phyloP scores from a whole-genome alignment of 805 yeast genomes.

The Yarrowia sp. region DNA sequence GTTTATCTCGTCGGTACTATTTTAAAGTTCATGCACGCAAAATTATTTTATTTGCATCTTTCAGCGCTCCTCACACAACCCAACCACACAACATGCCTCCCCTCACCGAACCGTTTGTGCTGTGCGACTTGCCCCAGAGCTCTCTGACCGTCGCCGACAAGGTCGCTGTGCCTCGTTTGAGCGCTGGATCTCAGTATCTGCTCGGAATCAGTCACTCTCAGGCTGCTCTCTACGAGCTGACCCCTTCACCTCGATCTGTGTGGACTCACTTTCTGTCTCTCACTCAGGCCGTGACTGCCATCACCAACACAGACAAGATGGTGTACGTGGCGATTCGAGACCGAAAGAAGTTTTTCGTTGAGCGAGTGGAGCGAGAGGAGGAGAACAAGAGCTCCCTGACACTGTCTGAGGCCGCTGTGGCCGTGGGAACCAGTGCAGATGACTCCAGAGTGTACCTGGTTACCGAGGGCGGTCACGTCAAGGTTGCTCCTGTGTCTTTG shows the following conservation, averaged over 20 bases:
- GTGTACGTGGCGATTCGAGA: constrained; percentile 36
- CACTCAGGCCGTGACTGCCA: constrained; percentile 35
- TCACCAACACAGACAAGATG: constrained; percentile 24
- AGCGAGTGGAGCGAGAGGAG: constrained; percentile 15
- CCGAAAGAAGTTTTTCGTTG: constrained; percentile 35
- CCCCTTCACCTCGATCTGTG: constrained; percentile 38
- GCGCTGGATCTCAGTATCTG: constrained; percentile 24
- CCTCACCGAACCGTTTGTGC: constrained; percentile 33
- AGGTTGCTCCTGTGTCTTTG: constrained; percentile 13
- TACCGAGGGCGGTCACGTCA: constrained; percentile 5
- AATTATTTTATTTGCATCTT: constrained; percentile 11
- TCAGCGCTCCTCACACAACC: not conserved
- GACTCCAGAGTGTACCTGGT: constrained; percentile 9
- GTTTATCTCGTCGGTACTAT: not conserved
- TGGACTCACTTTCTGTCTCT: constrained; percentile 40
- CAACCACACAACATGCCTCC: constrained; percentile 30
- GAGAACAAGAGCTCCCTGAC: constrained; percentile 10
- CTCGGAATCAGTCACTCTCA: constrained; percentile 39
- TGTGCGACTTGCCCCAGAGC: constrained; percentile 33
- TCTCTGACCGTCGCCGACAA: constrained; percentile 14
- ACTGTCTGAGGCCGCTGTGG: not conserved
- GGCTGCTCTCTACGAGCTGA: constrained; percentile 33
- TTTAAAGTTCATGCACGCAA: constrained; percentile 18
- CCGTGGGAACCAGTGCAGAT: not conserved
- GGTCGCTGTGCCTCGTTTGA: not conserved